These are phyloP conservation scores for Allium fistulosum DNA, from an alignment of 106 monocot species.

Conservation along the genomic window DNA sequence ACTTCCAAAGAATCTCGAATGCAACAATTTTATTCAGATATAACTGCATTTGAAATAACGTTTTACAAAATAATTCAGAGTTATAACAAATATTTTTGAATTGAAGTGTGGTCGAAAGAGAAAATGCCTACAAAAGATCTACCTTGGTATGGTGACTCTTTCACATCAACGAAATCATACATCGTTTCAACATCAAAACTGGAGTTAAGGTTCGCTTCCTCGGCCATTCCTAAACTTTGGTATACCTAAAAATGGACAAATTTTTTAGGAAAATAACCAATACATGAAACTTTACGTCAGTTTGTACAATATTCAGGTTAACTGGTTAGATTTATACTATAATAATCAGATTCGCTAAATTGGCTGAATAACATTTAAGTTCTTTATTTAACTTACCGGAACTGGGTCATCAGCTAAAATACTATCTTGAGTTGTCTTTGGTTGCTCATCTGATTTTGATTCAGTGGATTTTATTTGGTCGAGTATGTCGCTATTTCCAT, in stretches of 20 bases:
- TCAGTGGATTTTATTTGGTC: constrained; percentile 10
- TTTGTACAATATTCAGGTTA: too few relatives aligned
- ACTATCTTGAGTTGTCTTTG: not conserved
- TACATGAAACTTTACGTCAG: not conserved
- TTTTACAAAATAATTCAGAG: too few relatives aligned
- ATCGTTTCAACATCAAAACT: constrained; percentile 9
- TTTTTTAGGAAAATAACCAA: not conserved
- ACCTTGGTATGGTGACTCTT: constrained; percentile 18
- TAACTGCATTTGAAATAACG: too few relatives aligned
- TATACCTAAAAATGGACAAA: constrained; percentile 32
- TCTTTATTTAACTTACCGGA: constrained; percentile 3
- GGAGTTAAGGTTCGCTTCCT: constrained; percentile 9
- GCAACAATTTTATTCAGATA: too few relatives aligned
- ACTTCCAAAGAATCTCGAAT: too few relatives aligned
- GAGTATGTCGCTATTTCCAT: constrained; percentile 19
- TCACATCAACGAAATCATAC: constrained; percentile 8
- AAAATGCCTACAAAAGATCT: too few relatives aligned
- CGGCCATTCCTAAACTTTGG: constrained; percentile 16
- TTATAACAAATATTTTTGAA: too few relatives aligned
- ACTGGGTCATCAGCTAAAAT: constrained; percentile 8
- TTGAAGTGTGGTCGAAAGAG: too few relatives aligned
- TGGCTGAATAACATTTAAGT: not conserved
- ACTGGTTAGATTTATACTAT: too few relatives aligned
- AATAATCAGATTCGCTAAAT: too few relatives aligned
- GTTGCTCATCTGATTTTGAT: constrained; percentile 14